Percentiles rank a stretch among this genome's conserved stretches.
Conservation (phyloP, 2,329 filamentous ascomycete genomes). For the Pseudovirgaria hyperparasitica region DNA sequence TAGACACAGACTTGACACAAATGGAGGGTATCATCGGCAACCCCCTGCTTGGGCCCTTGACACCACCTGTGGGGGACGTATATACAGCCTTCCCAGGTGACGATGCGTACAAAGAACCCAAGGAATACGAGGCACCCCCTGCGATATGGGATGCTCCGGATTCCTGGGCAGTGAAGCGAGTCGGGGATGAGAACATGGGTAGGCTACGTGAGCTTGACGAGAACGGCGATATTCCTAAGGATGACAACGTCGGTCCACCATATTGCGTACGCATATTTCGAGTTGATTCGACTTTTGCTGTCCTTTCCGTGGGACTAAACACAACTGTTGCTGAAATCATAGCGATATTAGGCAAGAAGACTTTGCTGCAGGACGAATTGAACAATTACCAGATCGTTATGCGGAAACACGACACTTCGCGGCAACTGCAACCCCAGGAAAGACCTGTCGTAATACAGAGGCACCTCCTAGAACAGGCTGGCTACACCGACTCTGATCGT, state of each 20-base stretch:
- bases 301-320: slow-evolving; percentile 71
- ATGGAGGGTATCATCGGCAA: slow-evolving; percentile 90
- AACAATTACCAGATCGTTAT: slow-evolving; percentile 95
- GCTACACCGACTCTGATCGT: slow-evolving; percentile 74
- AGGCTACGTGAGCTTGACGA: slow-evolving; percentile 55
- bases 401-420: slow-evolving; percentile 79
- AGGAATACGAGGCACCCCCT: slow-evolving; percentile 21
- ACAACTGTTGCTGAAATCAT: slow-evolving; percentile 80
- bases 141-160: slow-evolving; percentile 87
- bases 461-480: slow-evolving; percentile 75
- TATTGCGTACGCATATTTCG: slow-evolving; percentile 96
- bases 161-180: slow-evolving; percentile 82
- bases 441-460: slow-evolving; percentile 87
- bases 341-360: slow-evolving; percentile 85
- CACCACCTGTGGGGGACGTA: slow-evolving; percentile 46
- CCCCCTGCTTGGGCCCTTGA: slow-evolving; percentile 47
- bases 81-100: slow-evolving; percentile 35
- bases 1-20: slow-evolving; percentile 79
- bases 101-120: slow-evolving; percentile 17
- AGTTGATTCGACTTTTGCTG: slow-evolving; percentile 86
- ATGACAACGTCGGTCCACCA: slow-evolving; percentile 60
- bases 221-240: slow-evolving; percentile 49
- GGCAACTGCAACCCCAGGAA: slow-evolving; percentile 67
- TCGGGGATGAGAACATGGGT: slow-evolving; percentile 49
- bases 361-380: slow-evolving; percentile 76